These are phyloP conservation scores for Blastobotrys peoriensis DNA, from an alignment of 805 yeast species.

Conservation along the genomic window DNA sequence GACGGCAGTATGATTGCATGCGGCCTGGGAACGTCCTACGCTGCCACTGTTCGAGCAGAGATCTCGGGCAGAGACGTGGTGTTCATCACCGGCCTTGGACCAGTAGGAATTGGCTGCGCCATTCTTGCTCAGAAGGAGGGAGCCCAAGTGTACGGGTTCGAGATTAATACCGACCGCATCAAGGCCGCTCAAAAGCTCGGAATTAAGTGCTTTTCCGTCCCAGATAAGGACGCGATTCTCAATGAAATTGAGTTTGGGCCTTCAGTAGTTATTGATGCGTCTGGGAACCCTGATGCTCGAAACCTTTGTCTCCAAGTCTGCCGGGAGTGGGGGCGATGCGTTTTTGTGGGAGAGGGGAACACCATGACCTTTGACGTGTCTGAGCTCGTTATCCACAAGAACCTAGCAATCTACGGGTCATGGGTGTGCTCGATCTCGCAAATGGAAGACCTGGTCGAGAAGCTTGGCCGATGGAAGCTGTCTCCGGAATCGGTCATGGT, in stretches of 20 bases:
- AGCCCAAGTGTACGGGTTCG: conserved; percentile 12
- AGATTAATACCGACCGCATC: conserved; percentile 8
- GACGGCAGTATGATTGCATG: conserved; percentile 16
- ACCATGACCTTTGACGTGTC: conserved; percentile 12
- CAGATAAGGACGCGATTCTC: conserved; percentile 4
- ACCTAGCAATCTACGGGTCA: conserved; percentile 11
- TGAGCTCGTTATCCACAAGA: conserved; percentile 13
- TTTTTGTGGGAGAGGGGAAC: conserved; percentile 15
- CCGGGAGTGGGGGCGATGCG: conserved; percentile 15
- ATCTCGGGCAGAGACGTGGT: conserved; percentile 15
- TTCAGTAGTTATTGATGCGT: conserved; percentile 12
- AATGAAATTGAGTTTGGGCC: conserved; percentile 11
- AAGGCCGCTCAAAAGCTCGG: conserved; percentile 9
- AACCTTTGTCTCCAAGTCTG: conserved; percentile 11
- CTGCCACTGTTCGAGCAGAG: conserved; percentile 13
- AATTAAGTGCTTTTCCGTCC: conserved; percentile 5
- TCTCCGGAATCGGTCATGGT: conserved; percentile 13
- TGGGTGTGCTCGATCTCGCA: conserved; percentile 14
- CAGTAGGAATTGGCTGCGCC: conserved; percentile 14
- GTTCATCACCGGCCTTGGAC: conserved; percentile 14
- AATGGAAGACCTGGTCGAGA: conserved; percentile 15
- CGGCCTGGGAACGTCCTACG: conserved; percentile 13
- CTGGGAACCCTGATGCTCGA: conserved; percentile 11
- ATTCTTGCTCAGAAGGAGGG: conserved; percentile 14
- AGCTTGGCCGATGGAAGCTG: conserved; percentile 13